A percentile compares a stretch with the other conserved stretches of the same genome.
Evolutionary conservation across 805 yeast species (phyloP).

Genomic region (Candida hispaniensis): DNA sequence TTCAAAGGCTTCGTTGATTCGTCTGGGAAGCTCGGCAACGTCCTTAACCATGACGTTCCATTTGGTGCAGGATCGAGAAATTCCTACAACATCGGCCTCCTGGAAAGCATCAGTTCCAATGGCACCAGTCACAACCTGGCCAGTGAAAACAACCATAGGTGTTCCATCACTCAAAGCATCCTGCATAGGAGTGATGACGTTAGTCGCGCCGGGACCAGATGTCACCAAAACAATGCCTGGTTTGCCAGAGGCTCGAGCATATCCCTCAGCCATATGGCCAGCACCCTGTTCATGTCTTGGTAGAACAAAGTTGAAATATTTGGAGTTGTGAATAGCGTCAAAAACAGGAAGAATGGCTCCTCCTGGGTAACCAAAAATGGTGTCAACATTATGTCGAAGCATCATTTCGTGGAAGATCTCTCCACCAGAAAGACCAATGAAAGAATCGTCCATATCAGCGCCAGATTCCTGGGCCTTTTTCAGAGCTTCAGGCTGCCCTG

Average conservation of each 20-base stretch:
- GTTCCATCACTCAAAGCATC: conserved; percentile 97
- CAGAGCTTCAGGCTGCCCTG: conserved; percentile 10
- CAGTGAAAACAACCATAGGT: conserved; percentile 92
- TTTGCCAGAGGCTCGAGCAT: conserved; percentile 89
- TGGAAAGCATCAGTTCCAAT: conserved; percentile 99
- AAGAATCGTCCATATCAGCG: conserved; percentile 45
- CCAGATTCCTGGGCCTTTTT: conserved; percentile 12
- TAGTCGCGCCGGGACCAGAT: conserved; percentile 99
- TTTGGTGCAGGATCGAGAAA: conserved; percentile 93
- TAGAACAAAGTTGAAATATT: conserved; percentile 76
- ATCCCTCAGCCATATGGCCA: conserved; percentile 99
- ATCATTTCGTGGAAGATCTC: conserved; percentile 98
- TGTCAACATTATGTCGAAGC: conserved; percentile 90
- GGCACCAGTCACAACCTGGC: conserved; percentile 92
- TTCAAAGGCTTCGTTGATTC: conserved; percentile 96
- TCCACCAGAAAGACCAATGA: conserved; percentile 96
- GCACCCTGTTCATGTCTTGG: conserved; percentile 99
- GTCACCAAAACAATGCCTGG: conserved; percentile 97
- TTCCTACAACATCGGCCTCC: conserved; percentile 97
- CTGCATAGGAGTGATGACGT: conserved; percentile 96
- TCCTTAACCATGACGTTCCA: conserved; percentile 98
- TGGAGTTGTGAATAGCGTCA: conserved; percentile 90
- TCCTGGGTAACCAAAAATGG: conserved; percentile 96
- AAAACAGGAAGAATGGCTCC: conserved; percentile 98
- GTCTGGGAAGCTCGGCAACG: conserved; percentile 86